phyloP scores from a whole-genome alignment of 1,139 yeast genomes.

The Yamadazyma diddensiae region DNA sequence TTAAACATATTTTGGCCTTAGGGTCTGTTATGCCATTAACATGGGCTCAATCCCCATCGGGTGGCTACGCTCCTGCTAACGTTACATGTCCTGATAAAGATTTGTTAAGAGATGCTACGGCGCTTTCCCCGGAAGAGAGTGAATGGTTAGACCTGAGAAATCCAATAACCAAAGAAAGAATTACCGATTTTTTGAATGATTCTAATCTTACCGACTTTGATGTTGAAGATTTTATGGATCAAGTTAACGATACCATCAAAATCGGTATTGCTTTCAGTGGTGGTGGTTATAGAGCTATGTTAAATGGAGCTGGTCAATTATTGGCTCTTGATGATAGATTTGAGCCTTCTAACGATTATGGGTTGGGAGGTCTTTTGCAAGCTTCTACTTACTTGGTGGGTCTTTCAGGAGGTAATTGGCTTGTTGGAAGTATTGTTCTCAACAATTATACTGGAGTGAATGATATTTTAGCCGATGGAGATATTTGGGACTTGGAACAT shows the following conservation, averaged over 20 bases:
- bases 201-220: slow-evolving; percentile 66
- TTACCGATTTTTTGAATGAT: slow-evolving; percentile 55
- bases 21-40: neutral
- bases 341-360: slow-evolving; percentile 32
- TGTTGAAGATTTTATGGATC: slow-evolving; percentile 47
- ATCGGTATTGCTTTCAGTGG: slow-evolving; percentile 46
- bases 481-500: slow-evolving; percentile 69
- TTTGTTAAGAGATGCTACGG: slow-evolving; percentile 22
- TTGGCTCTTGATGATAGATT: slow-evolving; percentile 36
- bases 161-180: slow-evolving; percentile 50
- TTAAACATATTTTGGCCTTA: neutral
- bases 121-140: slow-evolving; percentile 36
- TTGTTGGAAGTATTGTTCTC: slow-evolving; percentile 73
- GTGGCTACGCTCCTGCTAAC: slow-evolving; percentile 66
- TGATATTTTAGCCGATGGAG: slow-evolving; percentile 49
- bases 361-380: slow-evolving; percentile 78
- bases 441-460: slow-evolving; percentile 80
- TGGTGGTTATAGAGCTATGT: slow-evolving; percentile 49
- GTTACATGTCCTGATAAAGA: slow-evolving; percentile 52
- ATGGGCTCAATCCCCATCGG: slow-evolving; percentile 39
- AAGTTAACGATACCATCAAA: slow-evolving; percentile 30
- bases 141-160: slow-evolving; percentile 54
- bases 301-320: slow-evolving; percentile 43
- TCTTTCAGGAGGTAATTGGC: slow-evolving; percentile 86
- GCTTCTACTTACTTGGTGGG: slow-evolving; percentile 74